Conservation (phyloP, 306 rosid genomes). For the Phaseolus lunatus region DNA sequence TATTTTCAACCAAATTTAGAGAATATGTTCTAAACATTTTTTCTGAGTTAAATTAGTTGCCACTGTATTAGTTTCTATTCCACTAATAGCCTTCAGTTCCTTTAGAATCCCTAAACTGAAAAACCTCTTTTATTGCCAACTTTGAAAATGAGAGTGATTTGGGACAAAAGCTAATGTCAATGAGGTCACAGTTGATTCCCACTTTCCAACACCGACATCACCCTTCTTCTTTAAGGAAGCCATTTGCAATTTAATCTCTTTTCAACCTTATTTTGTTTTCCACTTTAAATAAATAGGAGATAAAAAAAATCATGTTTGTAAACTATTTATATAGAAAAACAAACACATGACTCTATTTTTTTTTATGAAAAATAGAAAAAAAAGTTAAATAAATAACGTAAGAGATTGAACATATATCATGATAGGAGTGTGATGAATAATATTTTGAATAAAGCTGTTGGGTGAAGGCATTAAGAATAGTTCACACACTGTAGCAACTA, state of each 20-base stretch:
- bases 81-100: background rate
- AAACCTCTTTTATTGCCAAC: background rate
- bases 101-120: background rate
- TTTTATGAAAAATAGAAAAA: no score
- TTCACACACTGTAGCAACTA: background rate
- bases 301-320: background rate
- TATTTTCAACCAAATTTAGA: background rate
- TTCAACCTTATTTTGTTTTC: background rate
- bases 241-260: background rate
- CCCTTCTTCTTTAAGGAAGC: background rate
- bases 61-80: background rate
- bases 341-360: no score
- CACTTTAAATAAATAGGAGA: background rate
- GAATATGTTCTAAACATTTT: background rate
- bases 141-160: background rate
- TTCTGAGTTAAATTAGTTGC: background rate
- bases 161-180: background rate
- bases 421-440: no score
- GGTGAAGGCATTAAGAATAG: conserved; percentile 2
- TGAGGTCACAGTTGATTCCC: background rate
- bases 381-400: no score
- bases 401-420: no score
- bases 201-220: conserved; percentile 1
- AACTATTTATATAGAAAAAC: background rate
- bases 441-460: background rate